A percentile compares a stretch with the other conserved stretches of the same genome.
phyloP scores from a whole-genome alignment of 2,329 filamentous ascomycete species.

The Alternaria arbusti region DNA sequence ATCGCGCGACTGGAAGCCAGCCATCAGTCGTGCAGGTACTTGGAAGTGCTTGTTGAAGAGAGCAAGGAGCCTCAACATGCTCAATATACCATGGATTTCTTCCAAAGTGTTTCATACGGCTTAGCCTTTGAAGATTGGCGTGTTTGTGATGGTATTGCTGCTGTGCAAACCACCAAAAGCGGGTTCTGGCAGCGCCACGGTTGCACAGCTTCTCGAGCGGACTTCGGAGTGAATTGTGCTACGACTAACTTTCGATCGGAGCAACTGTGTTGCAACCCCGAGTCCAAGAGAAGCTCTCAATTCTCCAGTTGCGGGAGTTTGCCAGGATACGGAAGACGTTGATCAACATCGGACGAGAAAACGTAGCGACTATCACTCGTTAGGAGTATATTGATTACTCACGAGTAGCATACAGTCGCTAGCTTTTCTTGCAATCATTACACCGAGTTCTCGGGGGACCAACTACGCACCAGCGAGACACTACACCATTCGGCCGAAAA shows the following conservation, averaged over 20 bases:
- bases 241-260: neutral
- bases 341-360: neutral
- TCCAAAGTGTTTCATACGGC: neutral
- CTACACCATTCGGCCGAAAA: slow-evolving; percentile 11
- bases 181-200: neutral
- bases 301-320: neutral
- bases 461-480: neutral
- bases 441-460: neutral
- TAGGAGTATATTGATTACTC: neutral
- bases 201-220: neutral
- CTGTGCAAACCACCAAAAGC: neutral
- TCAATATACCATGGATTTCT: neutral
- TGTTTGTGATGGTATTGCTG: neutral
- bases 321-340: neutral
- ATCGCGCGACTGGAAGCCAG: neutral
- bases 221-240: neutral
- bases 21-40: neutral
- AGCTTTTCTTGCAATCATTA: neutral
- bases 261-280: neutral
- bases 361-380: neutral
- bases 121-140: neutral
- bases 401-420: neutral
- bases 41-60: neutral
- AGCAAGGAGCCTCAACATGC: neutral
- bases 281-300: neutral